A percentile compares a stretch with the other conserved stretches of the same genome.
Conservation (phyloP, 768 basidiomycete species). For the Xanthoconium purpureum region DNA sequence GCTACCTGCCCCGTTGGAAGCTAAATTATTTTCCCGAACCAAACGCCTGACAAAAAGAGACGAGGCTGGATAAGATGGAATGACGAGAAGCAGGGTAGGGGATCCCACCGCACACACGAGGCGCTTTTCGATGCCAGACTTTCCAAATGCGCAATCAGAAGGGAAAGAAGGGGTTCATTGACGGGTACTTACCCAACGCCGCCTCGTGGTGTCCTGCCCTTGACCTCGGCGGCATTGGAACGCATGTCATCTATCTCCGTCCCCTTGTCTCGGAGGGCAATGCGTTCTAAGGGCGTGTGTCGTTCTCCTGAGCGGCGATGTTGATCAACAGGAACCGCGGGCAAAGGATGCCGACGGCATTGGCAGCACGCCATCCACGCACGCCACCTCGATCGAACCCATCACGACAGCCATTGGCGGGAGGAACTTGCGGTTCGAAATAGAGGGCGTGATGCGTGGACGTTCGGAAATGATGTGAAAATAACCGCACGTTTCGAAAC, state of each 20-base stretch:
- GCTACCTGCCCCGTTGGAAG: not conserved
- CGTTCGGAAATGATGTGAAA: conserved; percentile 24
- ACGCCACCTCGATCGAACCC: not conserved
- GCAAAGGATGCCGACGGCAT: not conserved
- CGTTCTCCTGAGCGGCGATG: conserved; percentile 2
- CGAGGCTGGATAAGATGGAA: not conserved
- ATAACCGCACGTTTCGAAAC: conserved; percentile 7
- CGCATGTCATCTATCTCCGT: conserved; percentile 14
- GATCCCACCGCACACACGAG: not conserved
- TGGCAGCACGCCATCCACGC: conserved; percentile 9
- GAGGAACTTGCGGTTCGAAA: conserved; percentile 1
- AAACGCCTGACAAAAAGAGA: not conserved
- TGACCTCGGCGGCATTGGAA: conserved; percentile 10
- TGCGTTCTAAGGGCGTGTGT: not conserved
- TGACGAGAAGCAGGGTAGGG: conserved; percentile 12
- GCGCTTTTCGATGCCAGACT: conserved; percentile 25
- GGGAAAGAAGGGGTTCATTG: conserved; percentile 5
- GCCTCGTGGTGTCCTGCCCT: conserved; percentile 28
- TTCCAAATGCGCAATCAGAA: conserved; percentile 23
- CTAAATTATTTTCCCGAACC: conserved; percentile 3
- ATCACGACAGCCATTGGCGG: not conserved
- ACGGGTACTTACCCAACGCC: conserved; percentile 1
- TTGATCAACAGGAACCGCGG: conserved; percentile 5
- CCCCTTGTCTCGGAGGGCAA: conserved; percentile 7
- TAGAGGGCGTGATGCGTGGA: conserved; percentile 3